Base-by-base conservation (phyloP, 2,329 filamentous ascomycete genomes). In the Simplicillium aogashimaense region DNA sequence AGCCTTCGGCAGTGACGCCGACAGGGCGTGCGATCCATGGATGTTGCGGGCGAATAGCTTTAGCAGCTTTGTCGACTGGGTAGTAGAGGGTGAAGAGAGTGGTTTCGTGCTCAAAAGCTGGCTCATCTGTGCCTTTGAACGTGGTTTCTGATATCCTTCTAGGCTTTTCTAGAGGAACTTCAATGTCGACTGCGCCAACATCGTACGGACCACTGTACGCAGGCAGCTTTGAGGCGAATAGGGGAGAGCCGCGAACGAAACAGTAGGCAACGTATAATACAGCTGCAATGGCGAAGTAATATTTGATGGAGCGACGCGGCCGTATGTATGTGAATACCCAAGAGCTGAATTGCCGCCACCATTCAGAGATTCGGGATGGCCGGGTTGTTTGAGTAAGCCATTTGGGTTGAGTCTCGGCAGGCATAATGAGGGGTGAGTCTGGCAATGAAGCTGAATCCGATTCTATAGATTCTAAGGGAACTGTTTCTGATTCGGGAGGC, bases 61-160 rank as follows among this genome's bases (percentile, higher is more conserved):
- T 47, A 7, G 50, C 46, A 17, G 46, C 47, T 35, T 58, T 52
- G 7, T 52, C 46, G 6, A 64, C 51, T 2, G 69, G 69, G 35
- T 73, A 72, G 54, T 72, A 72, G 3, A 73, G 42, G 1, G 67
- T 68, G 43, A 72, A 69, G 4, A 73, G 57, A 3, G 71, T 66
- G 1, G 66, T 69, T 42, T 68, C 53, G 1, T 72, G 49, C 15
- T 65, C 57, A 37, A 72, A 72, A 0, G 66, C 67, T 3, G 61
- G 60, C 16, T 58, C 46, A 10, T 55, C 55, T 0, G 56, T 56
- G 9, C 44, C 47, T 32, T 52, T 61, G 46, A 69, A 56, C 9
- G 55, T 31, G 6, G 57, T 50, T 5, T 61, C 52, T 3, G 58
- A 55, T 8, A 60, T 47, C 14, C 45, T 51, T 9, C 51, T 48